phyloP scores from a whole-genome alignment of 345 rosid species.

The Eucalyptus camaldulensis region DNA sequence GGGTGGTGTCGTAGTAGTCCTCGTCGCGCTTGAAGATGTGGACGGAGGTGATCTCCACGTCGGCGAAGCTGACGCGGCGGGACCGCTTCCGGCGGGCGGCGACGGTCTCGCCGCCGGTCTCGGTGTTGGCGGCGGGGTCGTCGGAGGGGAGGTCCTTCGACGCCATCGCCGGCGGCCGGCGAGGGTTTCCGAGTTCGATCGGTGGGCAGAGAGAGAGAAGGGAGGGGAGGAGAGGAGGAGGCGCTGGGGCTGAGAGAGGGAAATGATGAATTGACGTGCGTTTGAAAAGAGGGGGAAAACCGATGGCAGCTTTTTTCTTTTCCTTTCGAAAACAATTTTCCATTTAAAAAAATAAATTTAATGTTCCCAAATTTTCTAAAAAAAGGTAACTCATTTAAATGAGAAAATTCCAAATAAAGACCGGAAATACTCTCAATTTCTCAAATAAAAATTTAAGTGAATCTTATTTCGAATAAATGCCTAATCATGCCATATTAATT shows the following conservation, averaged over 20 bases:
- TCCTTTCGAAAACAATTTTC: too few relatives aligned
- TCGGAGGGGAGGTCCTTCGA: constrained; percentile 30
- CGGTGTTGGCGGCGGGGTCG: constrained; percentile 23
- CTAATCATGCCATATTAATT: too few relatives aligned
- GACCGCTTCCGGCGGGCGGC: constrained; percentile 55
- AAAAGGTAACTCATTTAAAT: too few relatives aligned
- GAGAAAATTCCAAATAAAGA: too few relatives aligned
- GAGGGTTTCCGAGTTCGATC: not conserved
- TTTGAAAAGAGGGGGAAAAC: too few relatives aligned
- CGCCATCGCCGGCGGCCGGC: constrained; percentile 8
- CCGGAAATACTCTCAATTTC: rapidly evolving
- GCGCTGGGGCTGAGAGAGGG: too few relatives aligned
- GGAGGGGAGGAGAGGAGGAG: too few relatives aligned
- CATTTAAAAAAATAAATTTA: too few relatives aligned
- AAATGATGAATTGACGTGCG: too few relatives aligned
- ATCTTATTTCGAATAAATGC: rapidly evolving
- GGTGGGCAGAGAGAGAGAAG: not conserved
- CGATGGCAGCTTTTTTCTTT: too few relatives aligned
- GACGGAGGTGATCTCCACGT: constrained; percentile 82
- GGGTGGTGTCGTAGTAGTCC: constrained; percentile 54
- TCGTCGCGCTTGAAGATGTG: constrained; percentile 90
- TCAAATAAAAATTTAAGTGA: too few relatives aligned
- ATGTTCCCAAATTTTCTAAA: too few relatives aligned
- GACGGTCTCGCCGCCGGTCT: constrained; percentile 59
- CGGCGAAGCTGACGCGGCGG: constrained; percentile 95